These are phyloP conservation scores for Antitrichia curtipendula DNA, from an alignment of 225 moss, liverwort and hornwort species.

Conservation along the genomic window DNA sequence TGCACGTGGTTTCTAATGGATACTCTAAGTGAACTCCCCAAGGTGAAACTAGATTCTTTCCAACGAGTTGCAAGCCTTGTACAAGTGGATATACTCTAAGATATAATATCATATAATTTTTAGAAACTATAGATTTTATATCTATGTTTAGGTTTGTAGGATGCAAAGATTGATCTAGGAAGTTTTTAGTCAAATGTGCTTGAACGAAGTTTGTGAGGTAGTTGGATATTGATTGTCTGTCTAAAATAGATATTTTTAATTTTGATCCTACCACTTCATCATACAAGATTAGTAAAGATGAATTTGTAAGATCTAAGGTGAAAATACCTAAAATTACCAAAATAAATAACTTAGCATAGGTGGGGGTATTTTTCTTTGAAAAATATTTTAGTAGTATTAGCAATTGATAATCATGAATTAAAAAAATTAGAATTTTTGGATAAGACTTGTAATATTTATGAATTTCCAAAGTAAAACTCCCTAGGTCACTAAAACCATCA, in stretches of 20 bases:
- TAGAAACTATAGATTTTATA: fast-evolving
- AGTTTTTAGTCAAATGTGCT: background rate
- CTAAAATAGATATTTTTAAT: background rate
- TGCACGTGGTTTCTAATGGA: too few species aligned
- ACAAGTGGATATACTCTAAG: background rate
- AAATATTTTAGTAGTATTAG: too few species aligned
- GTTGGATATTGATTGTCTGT: background rate
- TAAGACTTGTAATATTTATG: too few species aligned
- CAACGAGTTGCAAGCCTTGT: background rate
- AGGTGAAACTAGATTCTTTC: too few species aligned
- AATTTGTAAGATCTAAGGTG: background rate
- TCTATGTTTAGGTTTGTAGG: background rate
- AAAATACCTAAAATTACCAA: too few species aligned
- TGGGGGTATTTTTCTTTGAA: too few species aligned
- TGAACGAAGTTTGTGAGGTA: background rate
- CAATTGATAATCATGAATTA: too few species aligned
- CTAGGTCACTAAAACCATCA: too few species aligned
- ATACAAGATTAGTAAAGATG: background rate
- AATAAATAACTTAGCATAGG: too few species aligned
- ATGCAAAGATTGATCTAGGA: background rate
- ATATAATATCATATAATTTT: fast-evolving
- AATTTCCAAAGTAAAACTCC: too few species aligned
- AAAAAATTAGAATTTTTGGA: too few species aligned
- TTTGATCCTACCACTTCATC: background rate
- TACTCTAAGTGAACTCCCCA: too few species aligned